Evolutionary conservation across 208 protist species (phyloP).

Genomic region (Crithidia bombi): DNA sequence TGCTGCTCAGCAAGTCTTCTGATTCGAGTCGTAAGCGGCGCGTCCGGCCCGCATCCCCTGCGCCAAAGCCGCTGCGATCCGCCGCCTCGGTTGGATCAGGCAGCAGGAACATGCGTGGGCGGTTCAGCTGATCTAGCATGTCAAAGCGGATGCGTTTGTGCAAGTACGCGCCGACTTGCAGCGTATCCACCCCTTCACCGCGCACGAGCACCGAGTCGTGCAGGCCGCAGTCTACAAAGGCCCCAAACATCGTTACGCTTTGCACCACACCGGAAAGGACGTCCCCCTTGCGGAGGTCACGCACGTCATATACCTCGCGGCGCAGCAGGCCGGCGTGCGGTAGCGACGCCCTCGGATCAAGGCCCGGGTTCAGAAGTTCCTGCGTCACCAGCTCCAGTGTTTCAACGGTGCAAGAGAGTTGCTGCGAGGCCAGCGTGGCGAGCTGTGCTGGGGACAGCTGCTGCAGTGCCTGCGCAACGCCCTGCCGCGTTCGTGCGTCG

Average conservation of each 20-base stretch:
- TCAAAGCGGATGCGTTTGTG: constrained; percentile 44
- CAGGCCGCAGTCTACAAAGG: constrained; percentile 86
- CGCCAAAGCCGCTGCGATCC: neutral
- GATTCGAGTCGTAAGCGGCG: constrained; percentile 50
- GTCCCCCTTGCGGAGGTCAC: constrained; percentile 56
- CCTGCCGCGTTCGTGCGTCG: constrained; percentile 19
- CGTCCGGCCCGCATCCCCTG: neutral
- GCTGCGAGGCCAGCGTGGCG: constrained; percentile 21
- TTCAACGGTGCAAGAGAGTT: constrained; percentile 58
- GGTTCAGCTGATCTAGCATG: constrained; percentile 58
- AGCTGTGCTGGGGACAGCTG: constrained; percentile 23
- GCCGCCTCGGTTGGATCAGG: constrained; percentile 6
- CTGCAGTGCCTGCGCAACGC: constrained; percentile 20
- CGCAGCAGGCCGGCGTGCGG: constrained; percentile 79
- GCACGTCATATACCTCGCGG: constrained; percentile 38
- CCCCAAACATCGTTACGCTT: constrained; percentile 84
- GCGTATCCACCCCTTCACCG: constrained; percentile 46
- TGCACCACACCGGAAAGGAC: constrained; percentile 65
- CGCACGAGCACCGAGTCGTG: constrained; percentile 77
- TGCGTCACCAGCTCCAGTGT: constrained; percentile 62
- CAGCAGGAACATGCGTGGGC: constrained; percentile 47
- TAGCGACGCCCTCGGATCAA: constrained; percentile 74
- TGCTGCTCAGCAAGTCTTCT: constrained; percentile 44
- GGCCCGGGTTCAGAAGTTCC: constrained; percentile 66
- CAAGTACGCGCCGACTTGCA: constrained; percentile 64